These are phyloP conservation scores for Candida hispaniensis DNA, from an alignment of 805 yeast species.

Conservation along the genomic window DNA sequence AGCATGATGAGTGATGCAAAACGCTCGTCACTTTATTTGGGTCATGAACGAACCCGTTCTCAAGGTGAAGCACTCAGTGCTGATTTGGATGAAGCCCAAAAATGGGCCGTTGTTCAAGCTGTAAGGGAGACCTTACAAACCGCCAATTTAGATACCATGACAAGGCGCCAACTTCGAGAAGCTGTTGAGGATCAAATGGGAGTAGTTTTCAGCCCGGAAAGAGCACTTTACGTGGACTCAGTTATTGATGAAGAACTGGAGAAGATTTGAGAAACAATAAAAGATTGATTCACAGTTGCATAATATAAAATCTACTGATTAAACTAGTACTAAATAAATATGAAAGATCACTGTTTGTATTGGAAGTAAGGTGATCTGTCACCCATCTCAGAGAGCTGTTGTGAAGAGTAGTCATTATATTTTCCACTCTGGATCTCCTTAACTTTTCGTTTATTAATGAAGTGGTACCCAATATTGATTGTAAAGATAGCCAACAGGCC, in stretches of 20 bases:
- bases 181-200: conserved; percentile 31
- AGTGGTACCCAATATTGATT: conserved; percentile 10
- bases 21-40: conserved; percentile 17
- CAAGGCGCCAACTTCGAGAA: conserved; percentile 29
- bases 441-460: conserved; percentile 9
- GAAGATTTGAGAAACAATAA: conserved; percentile 18
- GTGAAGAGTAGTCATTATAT: conserved; percentile 6
- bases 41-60: conserved; percentile 17
- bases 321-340: neutral
- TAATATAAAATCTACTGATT: neutral
- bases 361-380: conserved; percentile 14
- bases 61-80: conserved; percentile 16
- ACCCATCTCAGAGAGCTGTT: conserved; percentile 13
- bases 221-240: conserved; percentile 26
- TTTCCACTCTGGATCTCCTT: conserved; percentile 6
- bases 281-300: neutral
- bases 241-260: conserved; percentile 31
- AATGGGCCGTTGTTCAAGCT: conserved; percentile 25
- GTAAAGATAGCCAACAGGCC: conserved; percentile 23
- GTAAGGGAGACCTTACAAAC: conserved; percentile 26
- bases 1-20: conserved; percentile 16
- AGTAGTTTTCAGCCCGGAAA: conserved; percentile 26
- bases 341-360: conserved; percentile 2
- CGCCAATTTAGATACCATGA: conserved; percentile 30
- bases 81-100: conserved; percentile 18